These are phyloP conservation scores for Ceriops zippeliana DNA, from an alignment of 345 rosid genomes.

Conservation along the genomic window DNA sequence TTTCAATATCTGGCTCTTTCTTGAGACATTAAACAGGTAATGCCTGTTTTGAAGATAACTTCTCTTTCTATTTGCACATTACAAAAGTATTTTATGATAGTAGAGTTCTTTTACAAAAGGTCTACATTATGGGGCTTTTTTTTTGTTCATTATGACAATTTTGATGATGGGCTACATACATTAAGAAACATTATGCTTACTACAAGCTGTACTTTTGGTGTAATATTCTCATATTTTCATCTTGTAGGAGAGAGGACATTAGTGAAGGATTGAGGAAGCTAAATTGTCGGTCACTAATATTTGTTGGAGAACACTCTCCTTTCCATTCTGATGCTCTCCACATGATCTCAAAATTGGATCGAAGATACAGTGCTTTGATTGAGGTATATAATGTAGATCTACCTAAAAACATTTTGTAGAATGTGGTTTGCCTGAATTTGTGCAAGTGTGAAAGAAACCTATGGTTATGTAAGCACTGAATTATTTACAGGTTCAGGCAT, in stretches of 20 bases:
- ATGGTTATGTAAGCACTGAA: slow-evolving; percentile 1
- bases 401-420: slow-evolving; percentile 12
- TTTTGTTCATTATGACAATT: background rate
- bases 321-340: slow-evolving; percentile 83
- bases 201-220: background rate
- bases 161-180: background rate
- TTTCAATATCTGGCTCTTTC: slow-evolving; percentile 23
- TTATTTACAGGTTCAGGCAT: slow-evolving; percentile 25
- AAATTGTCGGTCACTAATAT: slow-evolving; percentile 75
- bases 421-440: slow-evolving; percentile 3
- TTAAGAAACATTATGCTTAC: background rate
- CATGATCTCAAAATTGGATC: slow-evolving; percentile 76
- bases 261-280: slow-evolving; percentile 67
- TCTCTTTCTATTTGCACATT: background rate
- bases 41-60: slow-evolving; percentile 22
- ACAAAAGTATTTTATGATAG: background rate
- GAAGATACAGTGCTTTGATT: slow-evolving; percentile 79
- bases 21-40: slow-evolving; percentile 23
- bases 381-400: slow-evolving; percentile 43
- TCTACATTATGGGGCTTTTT: background rate
- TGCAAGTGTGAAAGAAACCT: too few species aligned
- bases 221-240: too few species aligned
- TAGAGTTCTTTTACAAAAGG: background rate
- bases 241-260: slow-evolving; percentile 79
- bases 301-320: slow-evolving; percentile 83